Base-by-base conservation (phyloP, 192 early-diverging fungal species). In the Dissophora globulifera region DNA sequence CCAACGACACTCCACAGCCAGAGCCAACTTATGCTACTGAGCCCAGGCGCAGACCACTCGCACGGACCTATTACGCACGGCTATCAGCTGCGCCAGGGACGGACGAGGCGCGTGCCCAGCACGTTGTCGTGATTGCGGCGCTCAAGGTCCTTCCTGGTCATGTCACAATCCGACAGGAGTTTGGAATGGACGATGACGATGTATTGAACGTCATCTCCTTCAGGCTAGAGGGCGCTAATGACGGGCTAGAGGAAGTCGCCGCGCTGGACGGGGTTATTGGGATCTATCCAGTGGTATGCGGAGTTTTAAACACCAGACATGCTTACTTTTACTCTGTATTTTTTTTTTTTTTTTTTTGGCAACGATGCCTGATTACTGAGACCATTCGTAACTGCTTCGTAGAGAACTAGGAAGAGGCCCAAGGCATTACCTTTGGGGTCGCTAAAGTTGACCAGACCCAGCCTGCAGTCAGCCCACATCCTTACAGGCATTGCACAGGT, bases 141-240 rank as follows among this genome's bases (percentile, higher is more conserved):
- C 13, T 75, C 6, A 2, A 33, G 32, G 7, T 23, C 5, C 41
- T 75, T 7, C 70, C 70, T 12, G 56, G 70, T 2, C 55, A 31
- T 15, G 56, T 75, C 1, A 54, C 33, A 35, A 75, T 65, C 32
- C 55, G 70, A 19, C 70, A 75, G 22, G 70, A 59, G 33, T 64
- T 75, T 75, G 70, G 70, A 2, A 58, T 30, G 30, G 70, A 89
- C 33, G 78, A 79, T 45, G 82, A 78, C 26, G 64, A 81, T 47
- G 65, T 74, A 15, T 58, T 85, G 60, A 85, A 85, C 52, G 84
- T 82, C 17, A 69, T 85, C 3, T 85, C 84, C 10, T 62, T 85
- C 29, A 60, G 47, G 5, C 53, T 85, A 8, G 70, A 79, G 2
- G 67, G 71, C 1, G 23, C 22, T 12, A 22, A 41, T 4, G 79